A percentile compares a stretch with the other conserved stretches of the same genome.
Conservation (phyloP, 805 yeast species). For the Candida coquimbonensis region DNA sequence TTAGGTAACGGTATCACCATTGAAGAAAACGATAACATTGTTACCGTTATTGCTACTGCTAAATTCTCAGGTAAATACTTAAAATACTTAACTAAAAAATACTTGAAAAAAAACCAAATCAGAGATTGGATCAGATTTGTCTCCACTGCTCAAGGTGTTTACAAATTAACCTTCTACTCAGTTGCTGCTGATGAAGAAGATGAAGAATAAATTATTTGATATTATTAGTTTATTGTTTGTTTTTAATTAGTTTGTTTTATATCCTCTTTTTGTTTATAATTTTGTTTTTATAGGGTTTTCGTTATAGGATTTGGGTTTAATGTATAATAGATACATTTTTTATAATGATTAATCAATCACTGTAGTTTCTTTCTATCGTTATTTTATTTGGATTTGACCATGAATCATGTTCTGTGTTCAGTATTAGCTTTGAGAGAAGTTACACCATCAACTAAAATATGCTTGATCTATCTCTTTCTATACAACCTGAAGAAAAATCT, state of each 20-base stretch:
- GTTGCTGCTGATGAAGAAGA: slow-evolving; percentile 95
- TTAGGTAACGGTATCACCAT: slow-evolving; percentile 92
- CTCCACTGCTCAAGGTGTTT: slow-evolving; percentile 89
- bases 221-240: background rate
- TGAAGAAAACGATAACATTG: slow-evolving; percentile 81
- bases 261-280: slow-evolving; percentile 9
- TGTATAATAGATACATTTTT: slow-evolving; percentile 14
- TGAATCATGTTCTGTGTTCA: no score
- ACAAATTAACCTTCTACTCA: slow-evolving; percentile 98
- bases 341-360: slow-evolving; percentile 4
- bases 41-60: slow-evolving; percentile 82
- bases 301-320: slow-evolving; percentile 14
- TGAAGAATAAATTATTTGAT: slow-evolving; percentile 65
- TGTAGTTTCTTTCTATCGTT: background rate
- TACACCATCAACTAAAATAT: no score
- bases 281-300: slow-evolving; percentile 13
- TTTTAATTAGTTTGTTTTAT: background rate
- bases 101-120: slow-evolving; percentile 99
- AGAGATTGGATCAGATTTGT: slow-evolving; percentile 99
- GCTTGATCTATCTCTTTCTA: slow-evolving; percentile 35
- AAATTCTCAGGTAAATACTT: slow-evolving; percentile 99
- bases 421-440: no score
- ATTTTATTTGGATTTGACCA: no score
- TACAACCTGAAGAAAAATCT: slow-evolving; percentile 76
- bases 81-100: slow-evolving; percentile 99